Evolutionary conservation across 1,284 basidiomycete genomes (phyloP), one percentile per base, ranked within the genome.

Genomic region (Rhodotorula glutinis): DNA sequence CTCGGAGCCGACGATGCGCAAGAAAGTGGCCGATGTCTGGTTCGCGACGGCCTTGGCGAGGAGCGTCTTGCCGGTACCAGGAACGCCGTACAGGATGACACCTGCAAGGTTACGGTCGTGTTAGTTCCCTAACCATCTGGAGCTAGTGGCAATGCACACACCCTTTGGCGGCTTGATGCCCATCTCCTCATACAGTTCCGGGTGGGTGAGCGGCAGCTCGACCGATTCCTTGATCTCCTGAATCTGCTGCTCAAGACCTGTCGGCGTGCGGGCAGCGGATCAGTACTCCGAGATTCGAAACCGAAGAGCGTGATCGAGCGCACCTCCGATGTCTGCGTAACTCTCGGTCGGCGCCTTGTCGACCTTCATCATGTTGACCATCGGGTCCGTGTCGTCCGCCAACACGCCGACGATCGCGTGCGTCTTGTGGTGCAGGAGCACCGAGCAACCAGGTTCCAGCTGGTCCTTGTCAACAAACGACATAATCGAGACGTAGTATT

Each of bases 161-260:
- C 72, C 72, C 80, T 98, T 98, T 44, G 96, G 96, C 47, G 95
- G 95, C 75, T 90, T 89, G 80, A 98, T 98, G 67, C 96, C 96
- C 96, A 99, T 98, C 82, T 98, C 95, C 80, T 98, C 95, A 81
- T 98, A 99, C 51, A 98, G 82, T 78, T 99, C 96, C 14, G 96
- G 96, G 79, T 98, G 96, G 23, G 95, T 98, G 56, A 99, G 84
- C 0, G 96, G 96, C 57, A 99, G 84, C 79, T 98, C 96, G 67
- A 99, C 95, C 30, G 95, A 92, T 88, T 99, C 95, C 88, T 98
- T 98, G 78, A 98, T 98, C 81, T 98, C 95, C 80, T 98, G 93
- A 75, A 98, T 98, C 80, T 98, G 96, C 58, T 85, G 84, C 78
- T 98, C 96, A 33, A 99, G 83, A 65, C 72, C 71, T 72, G 65